Base-by-base conservation (phyloP, 176 grass and related monocot genomes). In the Paspalum vaginatum region DNA sequence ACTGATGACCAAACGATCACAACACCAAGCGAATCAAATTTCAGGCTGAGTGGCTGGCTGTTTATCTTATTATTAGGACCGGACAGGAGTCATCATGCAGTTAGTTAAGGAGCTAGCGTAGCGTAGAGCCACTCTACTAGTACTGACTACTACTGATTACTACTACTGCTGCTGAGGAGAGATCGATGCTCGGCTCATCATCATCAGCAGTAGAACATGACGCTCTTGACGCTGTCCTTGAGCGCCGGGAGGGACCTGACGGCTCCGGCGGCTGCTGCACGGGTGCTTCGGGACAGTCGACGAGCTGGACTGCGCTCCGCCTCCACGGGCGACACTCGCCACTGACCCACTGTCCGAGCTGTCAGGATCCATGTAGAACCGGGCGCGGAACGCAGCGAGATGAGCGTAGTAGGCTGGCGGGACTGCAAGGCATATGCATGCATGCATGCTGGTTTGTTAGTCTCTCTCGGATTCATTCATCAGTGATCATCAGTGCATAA, bases 351-450 rank as follows among this genome's bases (percentile, higher is more conserved):
- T 89, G 39, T 97, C 94, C 14, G 91, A 97, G 50, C 85, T 84
- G 55, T 90, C 93, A 5, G 90, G 75, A 76, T 96, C 87, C 93
- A 88, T 92, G 78, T 96, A 96, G 87, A 93, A 97, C 7, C 93
- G 90, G 9, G 94, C 94, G 1, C 94, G 86, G 50, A 97, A 97
- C 50, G 94, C 94, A 16, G 94, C 94, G 61, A 93, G 80, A 55
- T 93, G 94, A 82, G 94, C 94, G 11, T 97, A 97, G 67, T 97
- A 97, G 0, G 94, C 94, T 7, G 94, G 94, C 17, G 94, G 91
- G n/a, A 94, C 94, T 94, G 82, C 72, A 77, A 61, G 25, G 59
- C 12, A 61, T 15, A 32, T 32, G 25, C 44, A 49, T 70, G 48
- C 51, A 32, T 32, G 25, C 44, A 49, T 70, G 48, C 51, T 51